These are phyloP conservation scores for Paradendryphiella salina DNA, from an alignment of 2,329 filamentous ascomycete species.

Conservation along the genomic window DNA sequence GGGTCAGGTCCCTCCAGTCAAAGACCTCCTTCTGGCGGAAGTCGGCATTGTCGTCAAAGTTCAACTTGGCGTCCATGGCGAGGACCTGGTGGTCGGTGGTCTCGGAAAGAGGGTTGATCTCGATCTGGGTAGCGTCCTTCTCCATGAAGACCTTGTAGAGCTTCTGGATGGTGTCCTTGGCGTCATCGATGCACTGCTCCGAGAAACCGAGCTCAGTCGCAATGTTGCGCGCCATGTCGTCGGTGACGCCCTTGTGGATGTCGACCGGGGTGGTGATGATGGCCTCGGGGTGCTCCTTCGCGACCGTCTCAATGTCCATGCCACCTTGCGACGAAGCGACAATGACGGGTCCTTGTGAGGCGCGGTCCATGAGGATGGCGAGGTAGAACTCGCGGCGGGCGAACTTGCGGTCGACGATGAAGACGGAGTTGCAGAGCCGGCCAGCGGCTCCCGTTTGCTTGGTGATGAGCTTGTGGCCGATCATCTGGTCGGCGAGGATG, in stretches of 20 bases:
- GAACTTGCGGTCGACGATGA: slow-evolving; percentile 99
- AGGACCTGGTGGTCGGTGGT: slow-evolving; percentile 97
- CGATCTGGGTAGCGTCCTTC: slow-evolving; percentile 98
- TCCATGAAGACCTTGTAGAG: slow-evolving; percentile 98
- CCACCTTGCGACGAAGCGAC: slow-evolving; percentile 97
- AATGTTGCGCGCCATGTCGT: slow-evolving; percentile 89
- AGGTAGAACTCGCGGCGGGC: slow-evolving; percentile 99
- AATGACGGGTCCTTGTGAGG: slow-evolving; percentile 87
- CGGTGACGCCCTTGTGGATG: slow-evolving; percentile 92
- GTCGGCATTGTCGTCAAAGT: slow-evolving; percentile 98
- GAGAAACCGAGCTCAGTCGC: slow-evolving; percentile 94
- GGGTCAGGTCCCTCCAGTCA: slow-evolving; percentile 86
- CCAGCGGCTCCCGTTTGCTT: slow-evolving; percentile 96
- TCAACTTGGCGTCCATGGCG: slow-evolving; percentile 99
- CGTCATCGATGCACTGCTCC: slow-evolving; percentile 94
- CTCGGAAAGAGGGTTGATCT: slow-evolving; percentile 99
- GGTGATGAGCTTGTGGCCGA: slow-evolving; percentile 98
- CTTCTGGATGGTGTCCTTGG: slow-evolving; percentile 96
- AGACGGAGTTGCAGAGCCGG: slow-evolving; percentile 94
- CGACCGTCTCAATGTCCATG: slow-evolving; percentile 98
- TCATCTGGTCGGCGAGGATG: slow-evolving; percentile 99
- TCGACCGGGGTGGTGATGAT: slow-evolving; percentile 93
- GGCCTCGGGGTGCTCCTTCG: slow-evolving; percentile 95
- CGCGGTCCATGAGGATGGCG: slow-evolving; percentile 96
- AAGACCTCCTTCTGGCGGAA: slow-evolving; percentile 98